Evolutionary conservation across 441 rosid genomes (phyloP), one percentile per base, ranked within the genome.

Genomic region (Mallotus japonicus): DNA sequence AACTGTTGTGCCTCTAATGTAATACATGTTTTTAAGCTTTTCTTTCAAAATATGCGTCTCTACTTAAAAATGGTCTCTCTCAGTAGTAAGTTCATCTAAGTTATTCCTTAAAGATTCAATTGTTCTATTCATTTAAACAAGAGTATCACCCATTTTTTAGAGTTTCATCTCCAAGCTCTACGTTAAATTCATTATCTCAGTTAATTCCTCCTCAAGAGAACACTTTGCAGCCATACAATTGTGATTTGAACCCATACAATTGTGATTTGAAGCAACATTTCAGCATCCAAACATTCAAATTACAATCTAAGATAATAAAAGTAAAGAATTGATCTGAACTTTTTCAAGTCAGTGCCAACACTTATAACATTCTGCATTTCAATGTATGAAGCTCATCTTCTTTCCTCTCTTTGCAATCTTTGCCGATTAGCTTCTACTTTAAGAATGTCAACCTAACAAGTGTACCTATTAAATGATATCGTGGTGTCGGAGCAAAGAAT

Each of bases 351-450:
- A 73, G 75, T 81, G 82, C 88, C 93, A 72, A 87, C 74, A 85
- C 78, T 83, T 88, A 76, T 79, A 74, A 88, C 76, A 79, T 85
- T 91, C 73, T 85, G 93, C 93, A 90, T 87, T 80, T 87, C 67
- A 92, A 76, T 65, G 86, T 72, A 71, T 86, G 87, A 81, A 93
- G 95, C 87, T 96, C 97, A 67, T 66, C 79, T 82, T 94, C 99
- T 83, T 83, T 96, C 99, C 86, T 96, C 98, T 83, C 97, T 87
- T 77, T 90, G 89, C 82, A 96, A 75, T 34, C 92, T 84, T 70
- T 94, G 98, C 64, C 94, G 83, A 83, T 96, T 96, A 76, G 99
- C 90, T 89, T 96, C 98, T 81, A 77, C 97, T 82, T 92, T 90
- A 76, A 96, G 81, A 81, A 91, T 87, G 71, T 89, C 95, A 79